Percentiles rank a stretch among this genome's conserved stretches.
phyloP scores from a whole-genome alignment of 306 rosid genomes.

The Cucurbita maxima region DNA sequence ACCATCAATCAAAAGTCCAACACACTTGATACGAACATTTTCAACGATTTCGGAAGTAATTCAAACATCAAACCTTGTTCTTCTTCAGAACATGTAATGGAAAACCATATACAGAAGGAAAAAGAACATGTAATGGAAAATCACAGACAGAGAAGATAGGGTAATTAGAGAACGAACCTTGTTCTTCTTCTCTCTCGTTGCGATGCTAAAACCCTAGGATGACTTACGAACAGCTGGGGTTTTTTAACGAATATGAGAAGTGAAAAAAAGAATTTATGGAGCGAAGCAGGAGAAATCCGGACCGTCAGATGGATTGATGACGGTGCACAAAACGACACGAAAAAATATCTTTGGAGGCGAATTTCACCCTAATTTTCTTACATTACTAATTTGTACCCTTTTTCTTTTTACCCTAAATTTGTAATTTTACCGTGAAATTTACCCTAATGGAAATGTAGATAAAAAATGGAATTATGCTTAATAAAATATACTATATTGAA shows the following conservation, averaged over 20 bases:
- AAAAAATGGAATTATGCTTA: no score
- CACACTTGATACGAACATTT: not conserved
- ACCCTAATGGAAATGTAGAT: no score
- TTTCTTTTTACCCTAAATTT: no score
- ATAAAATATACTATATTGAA: no score
- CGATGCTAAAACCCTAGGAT: conserved; percentile 6
- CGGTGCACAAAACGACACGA: not conserved
- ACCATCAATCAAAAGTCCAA: not conserved
- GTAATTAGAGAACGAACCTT: not conserved
- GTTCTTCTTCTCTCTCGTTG: not conserved
- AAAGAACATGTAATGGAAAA: not conserved
- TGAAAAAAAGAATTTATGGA: not conserved
- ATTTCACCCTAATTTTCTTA: no score
- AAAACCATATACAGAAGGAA: no score
- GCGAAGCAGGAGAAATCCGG: not conserved
- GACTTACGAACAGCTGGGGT: not conserved
- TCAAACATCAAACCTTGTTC: not conserved
- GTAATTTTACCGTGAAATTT: no score
- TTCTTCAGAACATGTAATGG: no score
- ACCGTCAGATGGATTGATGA: not conserved
- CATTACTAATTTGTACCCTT: no score
- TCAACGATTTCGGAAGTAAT: not conserved
- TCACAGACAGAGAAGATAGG: not conserved
- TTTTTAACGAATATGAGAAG: not conserved
- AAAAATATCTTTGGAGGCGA: not conserved